Base-by-base conservation (phyloP, 2,329 filamentous ascomycete genomes). In the Zymoseptoria crescenta region DNA sequence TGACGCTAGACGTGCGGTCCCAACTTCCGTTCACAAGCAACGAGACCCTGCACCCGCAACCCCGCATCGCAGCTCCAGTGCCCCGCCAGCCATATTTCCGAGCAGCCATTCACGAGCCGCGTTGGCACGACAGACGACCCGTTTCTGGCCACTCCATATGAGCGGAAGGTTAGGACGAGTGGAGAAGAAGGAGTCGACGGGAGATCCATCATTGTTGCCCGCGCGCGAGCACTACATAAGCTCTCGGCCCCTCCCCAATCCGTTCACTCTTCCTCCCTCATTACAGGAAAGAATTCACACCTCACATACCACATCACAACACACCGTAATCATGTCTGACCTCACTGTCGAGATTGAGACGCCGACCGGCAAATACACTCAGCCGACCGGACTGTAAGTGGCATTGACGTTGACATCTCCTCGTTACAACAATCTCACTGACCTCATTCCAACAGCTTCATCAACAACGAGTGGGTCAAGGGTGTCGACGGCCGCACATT, bases 401-500 rank as follows among this genome's bases (percentile, higher is more conserved):
- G 28, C n/a, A 49, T 51, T 19, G 41, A 13, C 41, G 4, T 13
- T 51, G 49, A 27, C 20, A 10, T 51, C 24, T n/a, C 20, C 49
- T 51, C 20, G 21, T n/a, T 51, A 8, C 24, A 9, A 21, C 13
- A 1, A 5, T 8, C 13, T 27, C 49, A 21, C 49, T 27, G 7
- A 51, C 20, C 49, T 51, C 58, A 10, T 7, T 6, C 20, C 8
- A 24, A 24, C 70, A 90, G 87, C 62, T 94, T 90, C 83, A 94
- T 96, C 83, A 92, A 94, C 83, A 92, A 93, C 76, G 88, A 96
- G 77, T 96, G 87, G 79, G 84, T 95, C 65, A 85, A 88, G 75
- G 82, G 85, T 73, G 86, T 88, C 64, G 89, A 96, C 69, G 91
- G 91, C 79, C 87, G 90, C 83, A 91, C 87, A 67, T 94, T 96